Base-by-base conservation (phyloP, 2,329 filamentous ascomycete genomes). In the Penicillium sp. region DNA sequence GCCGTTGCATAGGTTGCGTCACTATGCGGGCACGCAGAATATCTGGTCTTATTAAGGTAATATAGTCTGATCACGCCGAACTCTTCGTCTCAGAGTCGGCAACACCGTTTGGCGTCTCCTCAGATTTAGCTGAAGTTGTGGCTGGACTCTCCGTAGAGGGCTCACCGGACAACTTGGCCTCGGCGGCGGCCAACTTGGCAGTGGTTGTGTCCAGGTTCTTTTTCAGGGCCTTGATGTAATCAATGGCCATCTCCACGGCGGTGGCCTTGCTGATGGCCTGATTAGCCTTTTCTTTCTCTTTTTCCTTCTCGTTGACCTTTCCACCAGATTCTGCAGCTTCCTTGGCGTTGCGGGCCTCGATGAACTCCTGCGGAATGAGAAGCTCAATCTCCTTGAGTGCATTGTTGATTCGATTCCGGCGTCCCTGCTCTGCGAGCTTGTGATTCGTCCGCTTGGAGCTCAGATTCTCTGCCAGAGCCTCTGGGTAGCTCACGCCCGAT, bases 361-460 rank as follows among this genome's bases (percentile, higher is more conserved):
- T 53, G 58, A 71, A 69, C 1, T 62, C 64, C 0, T 74, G 68
- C 0, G 93, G 91, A n/a, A 98, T 74, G 2, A 98, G 75, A 0
- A 83, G 79, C 44, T 93, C 89, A 68, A 98, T 95, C 67, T 96
- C 86, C 60, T 91, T 88, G 21, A 98, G 75, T 0, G 93, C 93
- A 47, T 84, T 86, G 66, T 98, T 98, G 70, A 98, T 97, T 42
- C 93, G 82, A 65, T 98, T 97, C 52, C 93, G 79, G 42, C 93
- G 83, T 6, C 93, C 93, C 72, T 98, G 93, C 71, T 98, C 93
- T 17, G 93, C 93, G 57, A 98, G 88, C 70, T 98, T 98, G 73
- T 98, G 93, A 38, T 89, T 95, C 2, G 93, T 97, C 46, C 91
- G 85, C 73, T 98, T 98, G 3, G 89, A 95, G 0, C 90, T 96